Percentiles rank a stretch among this genome's conserved stretches.
Evolutionary conservation across 371 early-diverging fungal genomes (phyloP).

Genomic region (Blyttiomyces sp.): DNA sequence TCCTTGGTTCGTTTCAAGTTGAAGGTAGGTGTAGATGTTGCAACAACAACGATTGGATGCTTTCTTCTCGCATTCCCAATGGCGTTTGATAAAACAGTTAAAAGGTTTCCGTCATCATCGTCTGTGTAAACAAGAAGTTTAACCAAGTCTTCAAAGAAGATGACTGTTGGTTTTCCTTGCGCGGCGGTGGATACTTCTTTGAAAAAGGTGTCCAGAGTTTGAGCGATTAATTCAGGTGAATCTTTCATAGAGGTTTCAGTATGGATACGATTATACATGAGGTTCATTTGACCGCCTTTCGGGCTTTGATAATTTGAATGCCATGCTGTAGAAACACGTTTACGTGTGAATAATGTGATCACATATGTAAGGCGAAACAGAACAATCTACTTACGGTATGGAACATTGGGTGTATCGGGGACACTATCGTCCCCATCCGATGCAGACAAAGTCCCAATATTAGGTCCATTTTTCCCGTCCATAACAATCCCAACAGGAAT

Average conservation of each 20-base stretch:
- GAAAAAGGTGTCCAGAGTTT: constrained; percentile 11
- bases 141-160: constrained; percentile 9
- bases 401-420: constrained; percentile 8
- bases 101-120: background rate
- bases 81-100: constrained; percentile 4
- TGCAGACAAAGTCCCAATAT: background rate
- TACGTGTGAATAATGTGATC: too few species aligned
- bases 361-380: too few species aligned
- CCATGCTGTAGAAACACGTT: too few species aligned
- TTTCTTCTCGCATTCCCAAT: background rate
- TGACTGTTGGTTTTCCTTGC: background rate
- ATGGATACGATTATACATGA: constrained; percentile 16
- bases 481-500: constrained; percentile 2
- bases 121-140: constrained; percentile 3
- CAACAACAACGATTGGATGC: constrained; percentile 6
- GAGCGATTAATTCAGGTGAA: constrained; percentile 12
- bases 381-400: constrained; percentile 15
- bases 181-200: background rate
- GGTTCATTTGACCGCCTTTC: too few species aligned
- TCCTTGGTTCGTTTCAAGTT: background rate
- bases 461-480: constrained; percentile 1
- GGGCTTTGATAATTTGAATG: too few species aligned
- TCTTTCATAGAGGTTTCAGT: constrained; percentile 4
- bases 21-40: constrained; percentile 1
- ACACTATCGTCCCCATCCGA: background rate